phyloP scores from a whole-genome alignment of 768 basidiomycete species.

The Ramaria sp. region DNA sequence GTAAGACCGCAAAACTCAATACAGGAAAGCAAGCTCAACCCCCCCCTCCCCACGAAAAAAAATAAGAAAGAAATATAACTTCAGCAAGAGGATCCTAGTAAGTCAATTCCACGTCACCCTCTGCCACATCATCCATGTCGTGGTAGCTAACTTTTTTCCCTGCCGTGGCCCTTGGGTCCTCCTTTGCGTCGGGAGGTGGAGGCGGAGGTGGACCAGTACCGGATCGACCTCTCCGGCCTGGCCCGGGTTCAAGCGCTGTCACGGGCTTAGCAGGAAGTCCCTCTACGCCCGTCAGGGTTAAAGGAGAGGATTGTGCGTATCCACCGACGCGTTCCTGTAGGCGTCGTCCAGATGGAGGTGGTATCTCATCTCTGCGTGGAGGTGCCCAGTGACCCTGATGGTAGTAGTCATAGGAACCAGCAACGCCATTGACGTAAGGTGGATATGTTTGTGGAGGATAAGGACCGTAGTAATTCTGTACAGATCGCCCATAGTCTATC shows the following conservation, averaged over 20 bases:
- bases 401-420: slow-evolving; percentile 34
- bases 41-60: not conserved
- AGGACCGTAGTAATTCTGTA: slow-evolving; percentile 24
- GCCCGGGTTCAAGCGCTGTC: slow-evolving; percentile 35
- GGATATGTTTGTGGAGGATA: slow-evolving; percentile 33
- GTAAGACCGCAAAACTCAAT: not conserved
- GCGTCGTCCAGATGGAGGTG: slow-evolving; percentile 37
- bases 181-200: slow-evolving; percentile 80
- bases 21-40: not conserved
- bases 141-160: slow-evolving; percentile 88
- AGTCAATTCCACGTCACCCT: slow-evolving; percentile 45
- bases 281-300: slow-evolving; percentile 47
- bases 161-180: slow-evolving; percentile 84
- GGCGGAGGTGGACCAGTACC: slow-evolving; percentile 49
- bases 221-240: slow-evolving; percentile 29
- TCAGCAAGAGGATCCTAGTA: not conserved
- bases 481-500: slow-evolving; percentile 23
- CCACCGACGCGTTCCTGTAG: slow-evolving; percentile 77
- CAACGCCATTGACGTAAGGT: slow-evolving; percentile 29
- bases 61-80: not conserved
- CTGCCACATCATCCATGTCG: slow-evolving; percentile 90
- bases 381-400: slow-evolving; percentile 25
- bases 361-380: not conserved
- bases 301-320: slow-evolving; percentile 41
- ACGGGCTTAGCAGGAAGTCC: slow-evolving; percentile 75